phyloP scores from a whole-genome alignment of 2,329 filamentous ascomycete genomes.

The Verticillium tricorpus region DNA sequence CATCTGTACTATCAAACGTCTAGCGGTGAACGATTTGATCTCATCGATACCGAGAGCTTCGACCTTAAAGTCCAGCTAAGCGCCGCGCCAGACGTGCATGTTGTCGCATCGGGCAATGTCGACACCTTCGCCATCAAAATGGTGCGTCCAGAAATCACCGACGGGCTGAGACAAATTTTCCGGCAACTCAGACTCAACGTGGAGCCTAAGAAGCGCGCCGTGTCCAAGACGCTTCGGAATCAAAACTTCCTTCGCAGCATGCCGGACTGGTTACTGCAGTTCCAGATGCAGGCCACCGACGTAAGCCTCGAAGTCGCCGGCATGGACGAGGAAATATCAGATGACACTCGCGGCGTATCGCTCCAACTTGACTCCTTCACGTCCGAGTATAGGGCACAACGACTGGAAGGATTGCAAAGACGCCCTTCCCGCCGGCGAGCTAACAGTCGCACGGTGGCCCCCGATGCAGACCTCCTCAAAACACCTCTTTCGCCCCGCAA shows the following conservation, averaged over 20 bases:
- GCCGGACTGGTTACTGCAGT: slow-evolving; percentile 79
- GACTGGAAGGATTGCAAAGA: slow-evolving; percentile 58
- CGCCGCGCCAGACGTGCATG: slow-evolving; percentile 79
- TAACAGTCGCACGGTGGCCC: slow-evolving; percentile 65
- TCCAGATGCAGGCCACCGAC: slow-evolving; percentile 80
- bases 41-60: slow-evolving; percentile 81
- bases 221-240: slow-evolving; percentile 31
- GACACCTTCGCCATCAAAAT: slow-evolving; percentile 88
- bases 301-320: slow-evolving; percentile 90
- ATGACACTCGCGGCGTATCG: slow-evolving; percentile 75
- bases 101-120: slow-evolving; percentile 72
- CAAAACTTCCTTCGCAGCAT: slow-evolving; percentile 71
- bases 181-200: slow-evolving; percentile 72
- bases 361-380: slow-evolving; percentile 85
- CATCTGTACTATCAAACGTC: slow-evolving; percentile 93
- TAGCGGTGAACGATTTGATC: slow-evolving; percentile 74
- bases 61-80: slow-evolving; percentile 83
- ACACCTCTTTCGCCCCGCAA: slow-evolving; percentile 44
- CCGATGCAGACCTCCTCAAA: slow-evolving; percentile 61
- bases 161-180: slow-evolving; percentile 88
- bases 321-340: slow-evolving; percentile 76
- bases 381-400: slow-evolving; percentile 82
- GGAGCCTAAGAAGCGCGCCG: slow-evolving; percentile 55
- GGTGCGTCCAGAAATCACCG: slow-evolving; percentile 86
- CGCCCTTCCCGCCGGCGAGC: slow-evolving; percentile 64